These are phyloP conservation scores for Afroboletus lepidellus DNA, from an alignment of 1,284 basidiomycete species.

Conservation along the genomic window DNA sequence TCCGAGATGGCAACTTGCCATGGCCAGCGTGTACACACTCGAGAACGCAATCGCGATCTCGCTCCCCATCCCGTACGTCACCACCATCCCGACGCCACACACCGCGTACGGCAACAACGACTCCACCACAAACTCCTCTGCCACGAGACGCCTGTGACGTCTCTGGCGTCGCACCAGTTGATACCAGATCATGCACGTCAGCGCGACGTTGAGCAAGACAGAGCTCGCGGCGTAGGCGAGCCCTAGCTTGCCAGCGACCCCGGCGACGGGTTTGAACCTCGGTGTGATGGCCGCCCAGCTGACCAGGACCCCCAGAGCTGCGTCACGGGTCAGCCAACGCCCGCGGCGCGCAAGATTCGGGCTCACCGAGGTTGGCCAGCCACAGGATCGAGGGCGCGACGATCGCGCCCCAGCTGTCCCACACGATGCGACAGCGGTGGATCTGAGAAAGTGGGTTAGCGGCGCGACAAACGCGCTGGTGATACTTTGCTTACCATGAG, in stretches of 20 bases:
- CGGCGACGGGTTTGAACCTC: not conserved
- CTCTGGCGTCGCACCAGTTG: slow-evolving; percentile 5
- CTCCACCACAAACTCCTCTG: slow-evolving; percentile 6
- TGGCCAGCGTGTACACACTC: slow-evolving; percentile 6
- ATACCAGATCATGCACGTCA: slow-evolving; percentile 17
- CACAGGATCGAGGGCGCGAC: slow-evolving; percentile 14
- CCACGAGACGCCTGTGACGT: slow-evolving; percentile 1
- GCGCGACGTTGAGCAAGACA: slow-evolving; percentile 3
- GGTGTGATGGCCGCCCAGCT: not conserved
- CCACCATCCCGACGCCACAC: slow-evolving; percentile 10
- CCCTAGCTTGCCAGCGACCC: not conserved
- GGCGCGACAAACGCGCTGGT: not conserved
- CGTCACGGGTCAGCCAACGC: not conserved
- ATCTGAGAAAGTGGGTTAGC: slow-evolving; percentile 8
- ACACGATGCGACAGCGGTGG: slow-evolving; percentile 12
- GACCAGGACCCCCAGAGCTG: slow-evolving; percentile 14
- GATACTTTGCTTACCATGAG: slow-evolving; percentile 10
- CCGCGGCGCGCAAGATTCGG: not conserved
- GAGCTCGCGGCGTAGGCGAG: slow-evolving; percentile 11
- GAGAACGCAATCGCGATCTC: slow-evolving; percentile 1
- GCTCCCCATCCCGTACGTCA: not conserved
- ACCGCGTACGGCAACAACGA: slow-evolving; percentile 17
- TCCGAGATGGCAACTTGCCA: not conserved
- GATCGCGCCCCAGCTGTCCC: slow-evolving; percentile 5
- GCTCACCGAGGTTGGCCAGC: slow-evolving; percentile 14